Conservation (phyloP, 2,329 filamentous ascomycete species). For the Chaetomiaceae sp. region DNA sequence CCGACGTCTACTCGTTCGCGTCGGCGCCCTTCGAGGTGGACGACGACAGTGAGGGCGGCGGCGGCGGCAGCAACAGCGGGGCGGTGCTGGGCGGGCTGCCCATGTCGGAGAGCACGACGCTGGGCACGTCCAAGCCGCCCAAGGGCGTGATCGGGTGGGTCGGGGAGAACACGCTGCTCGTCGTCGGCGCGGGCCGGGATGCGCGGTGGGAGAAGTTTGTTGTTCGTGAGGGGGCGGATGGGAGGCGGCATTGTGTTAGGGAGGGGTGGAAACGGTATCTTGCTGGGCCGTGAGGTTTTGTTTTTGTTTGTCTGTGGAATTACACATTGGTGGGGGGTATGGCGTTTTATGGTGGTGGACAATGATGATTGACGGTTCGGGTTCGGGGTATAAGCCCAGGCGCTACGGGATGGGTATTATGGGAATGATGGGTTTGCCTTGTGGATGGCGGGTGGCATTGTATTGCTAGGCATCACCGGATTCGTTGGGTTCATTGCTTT, state of each 20-base stretch:
- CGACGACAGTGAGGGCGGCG: slow-evolving; percentile 48
- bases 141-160: slow-evolving; percentile 88
- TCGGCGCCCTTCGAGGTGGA: slow-evolving; percentile 78
- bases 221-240: slow-evolving; percentile 62
- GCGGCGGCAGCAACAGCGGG: background rate
- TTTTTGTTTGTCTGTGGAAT: background rate
- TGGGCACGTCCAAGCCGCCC: slow-evolving; percentile 54
- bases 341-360: background rate
- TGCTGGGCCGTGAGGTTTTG: slow-evolving; percentile 5
- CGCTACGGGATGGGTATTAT: too few species aligned
- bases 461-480: slow-evolving; percentile 9
- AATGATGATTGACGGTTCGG: too few species aligned
- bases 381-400: background rate
- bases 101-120: slow-evolving; percentile 40
- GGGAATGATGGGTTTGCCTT: background rate
- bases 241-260: slow-evolving; percentile 59
- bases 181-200: slow-evolving; percentile 74
- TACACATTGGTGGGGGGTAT: background rate
- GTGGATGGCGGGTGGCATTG: background rate
- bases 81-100: slow-evolving; percentile 42
- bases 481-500: background rate
- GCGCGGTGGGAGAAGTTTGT: slow-evolving; percentile 85
- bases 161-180: slow-evolving; percentile 65
- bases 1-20: slow-evolving; percentile 82
- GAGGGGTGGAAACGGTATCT: slow-evolving; percentile 74